Percentiles rank a stretch among this genome's conserved stretches.
Conservation (phyloP, 139 green algal genomes). For the Marvania coccoides region DNA sequence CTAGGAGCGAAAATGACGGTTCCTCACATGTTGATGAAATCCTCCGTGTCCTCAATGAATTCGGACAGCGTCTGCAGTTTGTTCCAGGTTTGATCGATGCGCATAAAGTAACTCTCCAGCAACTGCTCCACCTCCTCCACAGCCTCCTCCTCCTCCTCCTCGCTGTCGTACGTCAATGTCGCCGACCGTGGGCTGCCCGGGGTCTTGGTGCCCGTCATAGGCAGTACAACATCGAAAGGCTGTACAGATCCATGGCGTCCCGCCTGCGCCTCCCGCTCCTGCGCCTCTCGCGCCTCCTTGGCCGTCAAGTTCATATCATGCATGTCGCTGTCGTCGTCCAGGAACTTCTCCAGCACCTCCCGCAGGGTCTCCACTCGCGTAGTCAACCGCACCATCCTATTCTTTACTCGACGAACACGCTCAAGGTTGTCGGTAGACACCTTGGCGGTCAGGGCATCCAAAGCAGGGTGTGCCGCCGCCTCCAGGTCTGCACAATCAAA, state of each 20-base stretch:
- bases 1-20: too few relatives aligned
- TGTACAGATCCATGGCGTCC: not conserved
- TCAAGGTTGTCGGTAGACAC: constrained; percentile 82
- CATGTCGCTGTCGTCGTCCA: constrained; percentile 57
- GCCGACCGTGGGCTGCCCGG: not conserved
- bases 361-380: constrained; percentile 45
- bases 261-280: not conserved
- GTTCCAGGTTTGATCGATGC: constrained; percentile 61
- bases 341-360: constrained; percentile 49
- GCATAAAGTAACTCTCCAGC: constrained; percentile 61
- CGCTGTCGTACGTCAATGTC: not conserved
- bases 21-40: constrained; percentile 95
- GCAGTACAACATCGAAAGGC: constrained; percentile 1
- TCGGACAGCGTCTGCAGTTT: constrained; percentile 71
- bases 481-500: constrained; percentile 86
- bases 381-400: constrained; percentile 40
- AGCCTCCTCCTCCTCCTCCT: constrained; percentile 38
- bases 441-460: constrained; percentile 79
- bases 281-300: constrained; percentile 9
- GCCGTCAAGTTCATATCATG: constrained; percentile 50
- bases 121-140: constrained; percentile 64
- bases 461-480: constrained; percentile 64
- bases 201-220: not conserved
- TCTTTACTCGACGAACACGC: constrained; percentile 86
- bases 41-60: constrained; percentile 94